A percentile compares a stretch with the other conserved stretches of the same genome.
Evolutionary conservation across 2,329 filamentous ascomycete species (phyloP).

Genomic region (Stachybotrys chlorohalonatus): DNA sequence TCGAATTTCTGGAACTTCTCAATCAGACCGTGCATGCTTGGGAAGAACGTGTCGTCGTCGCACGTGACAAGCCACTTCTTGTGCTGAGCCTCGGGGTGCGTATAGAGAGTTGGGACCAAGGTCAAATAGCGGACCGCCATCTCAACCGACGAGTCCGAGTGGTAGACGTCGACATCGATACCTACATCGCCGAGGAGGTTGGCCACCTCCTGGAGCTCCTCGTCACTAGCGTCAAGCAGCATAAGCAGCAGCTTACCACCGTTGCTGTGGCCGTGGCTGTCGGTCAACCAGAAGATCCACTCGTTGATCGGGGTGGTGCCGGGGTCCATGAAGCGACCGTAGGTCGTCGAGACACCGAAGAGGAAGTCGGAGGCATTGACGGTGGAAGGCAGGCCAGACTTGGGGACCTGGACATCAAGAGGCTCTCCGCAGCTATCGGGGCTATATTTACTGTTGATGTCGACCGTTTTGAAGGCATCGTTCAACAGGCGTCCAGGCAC

Average conservation of each 20-base stretch:
- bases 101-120: constrained; percentile 44
- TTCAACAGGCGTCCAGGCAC: constrained; percentile 38
- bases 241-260: constrained; percentile 47
- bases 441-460: constrained; percentile 32
- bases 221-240: constrained; percentile 41
- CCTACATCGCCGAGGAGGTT: constrained; percentile 36
- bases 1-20: constrained; percentile 44
- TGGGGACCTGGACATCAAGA: constrained; percentile 40
- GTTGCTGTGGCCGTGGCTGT: constrained; percentile 45
- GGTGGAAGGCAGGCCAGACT: constrained; percentile 38
- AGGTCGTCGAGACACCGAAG: constrained; percentile 51
- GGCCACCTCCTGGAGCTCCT: constrained; percentile 39
- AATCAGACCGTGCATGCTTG: constrained; percentile 45
- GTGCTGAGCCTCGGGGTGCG: constrained; percentile 34
- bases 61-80: constrained; percentile 55
- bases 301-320: constrained; percentile 45
- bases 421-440: constrained; percentile 37
- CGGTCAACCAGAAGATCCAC: constrained; percentile 52
- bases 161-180: constrained; percentile 49
- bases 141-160: constrained; percentile 41
- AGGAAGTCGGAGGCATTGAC: constrained; percentile 49
- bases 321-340: constrained; percentile 41
- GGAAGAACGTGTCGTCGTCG: constrained; percentile 59
- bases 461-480: constrained; percentile 37
- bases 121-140: constrained; percentile 52